Evolutionary conservation across 1,284 basidiomycete species (phyloP).

Genomic region (Puccinia brachypodii): DNA sequence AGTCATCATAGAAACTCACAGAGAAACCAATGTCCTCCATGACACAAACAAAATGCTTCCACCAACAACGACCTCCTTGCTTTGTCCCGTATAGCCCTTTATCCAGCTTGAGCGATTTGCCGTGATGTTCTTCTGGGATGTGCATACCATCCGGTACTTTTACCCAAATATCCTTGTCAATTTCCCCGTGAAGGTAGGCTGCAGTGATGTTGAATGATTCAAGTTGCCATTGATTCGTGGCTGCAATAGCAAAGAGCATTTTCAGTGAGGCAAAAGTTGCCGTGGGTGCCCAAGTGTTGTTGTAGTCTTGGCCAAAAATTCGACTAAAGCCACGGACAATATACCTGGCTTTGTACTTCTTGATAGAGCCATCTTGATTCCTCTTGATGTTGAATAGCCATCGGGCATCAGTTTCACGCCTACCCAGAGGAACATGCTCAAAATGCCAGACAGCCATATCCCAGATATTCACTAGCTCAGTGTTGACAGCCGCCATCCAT

Average conservation of each 20-base stretch:
- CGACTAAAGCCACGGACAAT: not conserved
- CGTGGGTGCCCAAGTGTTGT: slow-evolving; percentile 27
- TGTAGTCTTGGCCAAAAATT: slow-evolving; percentile 17
- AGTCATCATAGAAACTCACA: slow-evolving; percentile 3
- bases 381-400: slow-evolving; percentile 46
- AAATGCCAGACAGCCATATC: slow-evolving; percentile 6
- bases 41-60: not conserved
- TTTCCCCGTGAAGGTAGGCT: slow-evolving; percentile 34
- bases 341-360: slow-evolving; percentile 15
- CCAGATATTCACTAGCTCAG: not conserved
- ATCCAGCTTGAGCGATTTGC: not conserved
- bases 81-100: slow-evolving; percentile 35
- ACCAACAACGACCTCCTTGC: slow-evolving; percentile 32
- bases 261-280: slow-evolving; percentile 9
- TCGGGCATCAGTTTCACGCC: not conserved
- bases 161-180: slow-evolving; percentile 19
- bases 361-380: slow-evolving; percentile 17
- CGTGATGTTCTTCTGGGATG: not conserved
- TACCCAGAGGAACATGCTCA: not conserved
- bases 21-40: not conserved
- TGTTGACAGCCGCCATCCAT: slow-evolving; percentile 3
- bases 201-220: slow-evolving; percentile 12
- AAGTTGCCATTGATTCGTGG: not conserved
- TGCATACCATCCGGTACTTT: not conserved
- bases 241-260: not conserved